Evolutionary conservation across 441 rosid species (phyloP).

Genomic region (Croton laevigatus): DNA sequence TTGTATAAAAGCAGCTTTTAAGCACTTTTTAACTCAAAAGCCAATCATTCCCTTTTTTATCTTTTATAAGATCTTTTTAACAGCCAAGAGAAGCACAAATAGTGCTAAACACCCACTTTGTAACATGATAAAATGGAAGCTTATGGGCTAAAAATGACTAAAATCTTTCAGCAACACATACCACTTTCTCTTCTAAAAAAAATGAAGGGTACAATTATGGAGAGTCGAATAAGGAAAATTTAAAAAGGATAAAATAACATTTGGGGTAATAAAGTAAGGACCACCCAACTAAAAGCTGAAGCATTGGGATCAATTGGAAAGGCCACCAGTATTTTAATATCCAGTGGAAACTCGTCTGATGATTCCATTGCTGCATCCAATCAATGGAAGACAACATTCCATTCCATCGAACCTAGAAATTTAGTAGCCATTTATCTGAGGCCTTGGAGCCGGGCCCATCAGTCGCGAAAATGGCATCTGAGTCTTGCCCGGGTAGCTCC

Average conservation of each 20-base stretch:
- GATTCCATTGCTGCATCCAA: no score
- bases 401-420: neutral
- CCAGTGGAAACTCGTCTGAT: neutral
- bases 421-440: conserved; percentile 73
- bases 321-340: neutral
- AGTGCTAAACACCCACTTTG: no score
- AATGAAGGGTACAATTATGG: conserved; percentile 9
- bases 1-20: no score
- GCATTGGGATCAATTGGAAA: neutral
- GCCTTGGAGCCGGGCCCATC: conserved; percentile 45
- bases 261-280: neutral
- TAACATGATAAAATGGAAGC: neutral
- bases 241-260: neutral
- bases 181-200: conserved; percentile 14
- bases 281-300: neutral
- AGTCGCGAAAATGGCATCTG: conserved; percentile 70
- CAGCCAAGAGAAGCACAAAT: no score
- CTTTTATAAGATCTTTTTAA: no score
- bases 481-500: conserved; percentile 37
- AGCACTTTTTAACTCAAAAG: no score
- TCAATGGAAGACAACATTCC: no score
- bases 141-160: no score
- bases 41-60: no score
- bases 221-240: neutral
- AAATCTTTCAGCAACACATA: neutral